Conservation (phyloP, 306 rosid genomes). For the Gleditsia sinensis region DNA sequence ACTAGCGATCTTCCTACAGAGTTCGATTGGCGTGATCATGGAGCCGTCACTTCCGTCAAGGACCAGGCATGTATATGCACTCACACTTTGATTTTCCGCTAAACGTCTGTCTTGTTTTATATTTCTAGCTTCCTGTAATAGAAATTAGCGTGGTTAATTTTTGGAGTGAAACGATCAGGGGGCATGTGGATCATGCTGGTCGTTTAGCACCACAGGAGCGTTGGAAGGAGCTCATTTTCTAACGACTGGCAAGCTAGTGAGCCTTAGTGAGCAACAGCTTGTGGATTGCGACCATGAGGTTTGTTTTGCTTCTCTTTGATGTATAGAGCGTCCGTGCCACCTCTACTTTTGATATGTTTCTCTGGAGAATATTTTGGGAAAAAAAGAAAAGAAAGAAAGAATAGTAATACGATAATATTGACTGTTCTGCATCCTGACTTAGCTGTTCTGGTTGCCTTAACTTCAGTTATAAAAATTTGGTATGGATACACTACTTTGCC, state of each 20-base stretch:
- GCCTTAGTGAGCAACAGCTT: constrained; percentile 96
- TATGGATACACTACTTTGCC: neutral
- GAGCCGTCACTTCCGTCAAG: constrained; percentile 81
- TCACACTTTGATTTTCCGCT: neutral
- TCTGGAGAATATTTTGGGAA: neutral
- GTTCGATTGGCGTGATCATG: constrained; percentile 94
- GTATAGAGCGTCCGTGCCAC: neutral
- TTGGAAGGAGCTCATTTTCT: constrained; percentile 88
- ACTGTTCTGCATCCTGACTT: neutral
- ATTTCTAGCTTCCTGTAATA: neutral
- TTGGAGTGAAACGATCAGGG: constrained; percentile 53
- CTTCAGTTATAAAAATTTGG: neutral
- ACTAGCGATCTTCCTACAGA: constrained; percentile 70
- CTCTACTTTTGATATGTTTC: neutral
- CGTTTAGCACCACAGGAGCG: constrained; percentile 90
- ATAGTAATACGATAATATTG: too few relatives aligned
- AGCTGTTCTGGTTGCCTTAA: neutral
- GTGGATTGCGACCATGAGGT: constrained; percentile 99
- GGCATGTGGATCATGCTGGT: constrained; percentile 94
- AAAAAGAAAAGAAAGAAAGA: neutral
- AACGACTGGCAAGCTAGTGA: constrained; percentile 65
- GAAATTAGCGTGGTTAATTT: neutral
- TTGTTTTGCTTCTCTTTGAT: constrained; percentile 38
- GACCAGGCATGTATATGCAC: constrained; percentile 55
- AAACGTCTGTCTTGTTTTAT: neutral